A percentile compares a stretch with the other conserved stretches of the same genome.
These are phyloP conservation scores for Aspergillus awamori DNA, from an alignment of 2,329 filamentous ascomycete species.

Conservation along the genomic window DNA sequence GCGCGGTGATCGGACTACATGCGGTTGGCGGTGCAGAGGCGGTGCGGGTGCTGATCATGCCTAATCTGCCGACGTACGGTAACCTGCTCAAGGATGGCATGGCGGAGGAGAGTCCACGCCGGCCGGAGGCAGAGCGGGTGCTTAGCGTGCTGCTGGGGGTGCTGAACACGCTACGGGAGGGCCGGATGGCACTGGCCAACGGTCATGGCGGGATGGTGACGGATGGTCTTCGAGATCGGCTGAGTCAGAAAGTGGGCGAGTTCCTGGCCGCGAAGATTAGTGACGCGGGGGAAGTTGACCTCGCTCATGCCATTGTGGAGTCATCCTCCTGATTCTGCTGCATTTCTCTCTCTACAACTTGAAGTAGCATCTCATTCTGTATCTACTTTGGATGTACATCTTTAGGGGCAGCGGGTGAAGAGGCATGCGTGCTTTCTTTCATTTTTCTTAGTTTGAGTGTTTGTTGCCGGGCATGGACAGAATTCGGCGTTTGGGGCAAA, in stretches of 20 bases:
- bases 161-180: constrained; percentile 57
- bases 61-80: constrained; percentile 68
- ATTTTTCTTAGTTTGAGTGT: too few species aligned
- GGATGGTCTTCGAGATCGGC: constrained; percentile 40
- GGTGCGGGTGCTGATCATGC: constrained; percentile 65
- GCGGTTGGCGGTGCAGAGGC: constrained; percentile 72
- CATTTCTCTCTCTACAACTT: too few species aligned
- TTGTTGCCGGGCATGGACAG: too few species aligned
- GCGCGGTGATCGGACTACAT: constrained; percentile 78
- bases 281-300: constrained; percentile 43
- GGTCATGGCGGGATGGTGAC: constrained; percentile 41
- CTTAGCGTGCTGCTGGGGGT: constrained; percentile 60
- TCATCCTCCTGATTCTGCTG: constrained; percentile 17
- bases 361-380: too few species aligned
- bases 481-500: neutral
- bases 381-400: too few species aligned
- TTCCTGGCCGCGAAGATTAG: constrained; percentile 46
- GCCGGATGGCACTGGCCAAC: constrained; percentile 44
- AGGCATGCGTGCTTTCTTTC: too few species aligned
- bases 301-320: constrained; percentile 45
- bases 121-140: constrained; percentile 63
- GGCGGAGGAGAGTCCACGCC: constrained; percentile 53
- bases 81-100: constrained; percentile 60
- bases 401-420: too few species aligned
- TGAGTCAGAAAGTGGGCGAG: constrained; percentile 46